Evolutionary conservation across 1,139 yeast genomes (phyloP).

Genomic region (Candida labiduridarum): DNA sequence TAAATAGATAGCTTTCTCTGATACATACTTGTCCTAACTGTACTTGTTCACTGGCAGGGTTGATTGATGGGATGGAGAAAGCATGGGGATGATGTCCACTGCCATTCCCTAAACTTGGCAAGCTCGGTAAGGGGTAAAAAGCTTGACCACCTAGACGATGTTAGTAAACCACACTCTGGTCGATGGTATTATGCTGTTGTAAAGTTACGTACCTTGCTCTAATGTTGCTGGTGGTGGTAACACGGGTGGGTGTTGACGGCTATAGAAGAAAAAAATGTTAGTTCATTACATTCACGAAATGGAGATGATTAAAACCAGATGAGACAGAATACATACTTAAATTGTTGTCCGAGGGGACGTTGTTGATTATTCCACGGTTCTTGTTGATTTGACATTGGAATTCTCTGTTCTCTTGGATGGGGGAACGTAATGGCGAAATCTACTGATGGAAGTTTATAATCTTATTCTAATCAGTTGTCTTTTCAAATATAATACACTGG

Average conservation of each 20-base stretch:
- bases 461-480: conserved; percentile 2
- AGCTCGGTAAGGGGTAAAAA: conserved; percentile 53
- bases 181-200: background rate
- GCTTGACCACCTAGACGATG: conserved; percentile 44
- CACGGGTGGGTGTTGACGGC: conserved; percentile 55
- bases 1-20: background rate
- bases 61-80: conserved; percentile 50
- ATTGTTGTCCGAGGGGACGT: conserved; percentile 48
- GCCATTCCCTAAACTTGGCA: conserved; percentile 53
- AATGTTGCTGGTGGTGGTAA: conserved; percentile 60
- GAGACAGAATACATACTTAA: conserved; percentile 39
- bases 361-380: conserved; percentile 50
- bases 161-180: conserved; percentile 18
- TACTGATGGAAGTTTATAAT: background rate
- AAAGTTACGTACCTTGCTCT: conserved; percentile 45
- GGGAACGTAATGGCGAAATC: background rate
- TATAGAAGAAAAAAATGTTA: conserved; percentile 26
- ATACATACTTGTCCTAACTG: conserved; percentile 32
- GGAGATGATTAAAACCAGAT: background rate
- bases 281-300: conserved; percentile 17
- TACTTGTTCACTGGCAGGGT: conserved; percentile 30
- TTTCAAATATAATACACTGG: conserved; percentile 1
- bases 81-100: conserved; percentile 39
- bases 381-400: conserved; percentile 43
- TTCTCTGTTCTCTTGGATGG: background rate